phyloP scores from a whole-genome alignment of 1,284 basidiomycete species.

The Heterobasidion occidentale region DNA sequence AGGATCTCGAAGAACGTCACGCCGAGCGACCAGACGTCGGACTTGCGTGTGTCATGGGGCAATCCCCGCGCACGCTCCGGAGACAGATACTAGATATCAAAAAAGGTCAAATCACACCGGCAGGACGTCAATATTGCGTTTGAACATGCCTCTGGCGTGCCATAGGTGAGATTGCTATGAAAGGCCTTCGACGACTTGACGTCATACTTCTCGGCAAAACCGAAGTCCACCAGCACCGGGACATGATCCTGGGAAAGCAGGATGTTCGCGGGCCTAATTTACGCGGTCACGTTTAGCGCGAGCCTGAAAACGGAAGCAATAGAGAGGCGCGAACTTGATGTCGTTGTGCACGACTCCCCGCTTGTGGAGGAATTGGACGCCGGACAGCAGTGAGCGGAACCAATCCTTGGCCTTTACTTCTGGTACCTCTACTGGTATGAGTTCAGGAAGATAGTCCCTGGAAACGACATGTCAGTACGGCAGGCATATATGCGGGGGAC shows the following conservation, averaged over 20 bases:
- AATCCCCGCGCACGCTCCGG: constrained; percentile 82
- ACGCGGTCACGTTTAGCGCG: background rate
- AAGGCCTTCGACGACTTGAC: constrained; percentile 56
- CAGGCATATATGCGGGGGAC: too few relatives aligned
- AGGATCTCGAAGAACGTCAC: constrained; percentile 92
- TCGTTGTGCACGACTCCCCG: constrained; percentile 91
- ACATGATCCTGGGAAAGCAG: constrained; percentile 66
- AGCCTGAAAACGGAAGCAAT: background rate
- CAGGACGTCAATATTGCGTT: background rate
- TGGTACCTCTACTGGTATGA: constrained; percentile 78
- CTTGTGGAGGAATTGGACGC: constrained; percentile 80
- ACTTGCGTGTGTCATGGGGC: constrained; percentile 86
- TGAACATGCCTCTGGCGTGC: constrained; percentile 73
- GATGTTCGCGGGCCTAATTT: constrained; percentile 76
- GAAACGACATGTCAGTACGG: background rate
- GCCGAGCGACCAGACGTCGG: constrained; percentile 90
- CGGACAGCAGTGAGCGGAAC: constrained; percentile 82
- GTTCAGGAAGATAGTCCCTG: constrained; percentile 70
- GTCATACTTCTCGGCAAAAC: constrained; percentile 83
- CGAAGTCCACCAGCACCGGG: constrained; percentile 87
- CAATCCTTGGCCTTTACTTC: constrained; percentile 74
- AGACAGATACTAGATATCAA: constrained; percentile 61
- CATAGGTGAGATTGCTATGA: constrained; percentile 78
- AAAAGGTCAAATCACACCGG: background rate
- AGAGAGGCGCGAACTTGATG: constrained; percentile 65